A percentile compares a stretch with the other conserved stretches of the same genome.
Evolutionary conservation across 2,329 filamentous ascomycete genomes (phyloP).

Genomic region (Aureobasidium sp.): DNA sequence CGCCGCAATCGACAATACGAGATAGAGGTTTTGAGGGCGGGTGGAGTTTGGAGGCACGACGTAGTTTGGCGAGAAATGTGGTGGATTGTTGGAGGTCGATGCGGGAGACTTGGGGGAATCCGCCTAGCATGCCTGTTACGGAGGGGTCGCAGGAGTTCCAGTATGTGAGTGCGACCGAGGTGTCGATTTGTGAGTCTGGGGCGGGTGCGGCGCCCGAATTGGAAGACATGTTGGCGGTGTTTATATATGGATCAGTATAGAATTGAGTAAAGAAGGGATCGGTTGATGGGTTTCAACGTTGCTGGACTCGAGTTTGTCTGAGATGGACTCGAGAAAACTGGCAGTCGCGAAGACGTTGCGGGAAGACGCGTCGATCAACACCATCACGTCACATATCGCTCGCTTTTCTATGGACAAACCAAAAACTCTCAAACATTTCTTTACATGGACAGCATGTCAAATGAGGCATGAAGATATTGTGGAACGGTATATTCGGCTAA

Average conservation of each 20-base stretch:
- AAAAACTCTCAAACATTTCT: too few species aligned
- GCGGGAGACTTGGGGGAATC: conserved; percentile 71
- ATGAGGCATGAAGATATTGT: too few species aligned
- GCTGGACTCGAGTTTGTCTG: not conserved
- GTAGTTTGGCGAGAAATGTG: conserved; percentile 74
- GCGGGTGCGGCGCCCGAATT: conserved; percentile 18
- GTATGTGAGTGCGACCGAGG: conserved; percentile 51
- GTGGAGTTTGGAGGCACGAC: conserved; percentile 40
- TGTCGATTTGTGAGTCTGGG: conserved; percentile 50
- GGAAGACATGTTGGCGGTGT: conserved; percentile 11
- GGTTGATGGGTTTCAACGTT: not conserved
- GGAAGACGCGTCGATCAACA: conserved; percentile 20
- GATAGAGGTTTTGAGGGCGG: conserved; percentile 34
- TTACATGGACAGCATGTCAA: too few species aligned
- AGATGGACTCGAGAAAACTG: not conserved
- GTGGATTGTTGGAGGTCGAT: conserved; percentile 77
- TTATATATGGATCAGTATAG: not conserved
- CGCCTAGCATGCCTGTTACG: conserved; percentile 83
- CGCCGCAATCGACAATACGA: conserved; percentile 66
- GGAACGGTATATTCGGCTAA: too few species aligned
- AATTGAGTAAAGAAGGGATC: not conserved
- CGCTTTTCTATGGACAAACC: too few species aligned
- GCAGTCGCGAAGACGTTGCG: conserved; percentile 3
- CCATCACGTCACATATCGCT: conserved; percentile 11
- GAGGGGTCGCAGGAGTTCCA: conserved; percentile 59